phyloP scores from a whole-genome alignment of 805 yeast species.

The Kregervanrija pseudodelftensis region DNA sequence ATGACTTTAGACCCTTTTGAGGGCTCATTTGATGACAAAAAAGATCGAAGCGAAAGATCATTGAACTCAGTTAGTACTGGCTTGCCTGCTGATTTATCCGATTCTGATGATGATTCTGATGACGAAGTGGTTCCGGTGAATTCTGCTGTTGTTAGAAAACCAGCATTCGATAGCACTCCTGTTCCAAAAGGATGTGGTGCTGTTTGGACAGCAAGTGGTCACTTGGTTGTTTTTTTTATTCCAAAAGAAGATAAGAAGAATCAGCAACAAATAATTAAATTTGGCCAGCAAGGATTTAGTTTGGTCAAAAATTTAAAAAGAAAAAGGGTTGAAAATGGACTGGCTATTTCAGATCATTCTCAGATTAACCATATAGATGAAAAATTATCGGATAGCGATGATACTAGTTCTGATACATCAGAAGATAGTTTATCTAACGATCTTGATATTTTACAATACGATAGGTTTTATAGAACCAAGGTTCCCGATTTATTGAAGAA shows the following conservation, averaged over 20 bases:
- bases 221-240: constrained; percentile 74
- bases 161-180: constrained; percentile 70
- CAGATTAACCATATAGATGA: constrained; percentile 2
- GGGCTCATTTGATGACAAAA: not conserved
- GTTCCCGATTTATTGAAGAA: constrained; percentile 45
- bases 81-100: not conserved
- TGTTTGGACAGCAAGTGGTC: constrained; percentile 73
- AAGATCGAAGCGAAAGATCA: not conserved
- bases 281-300: constrained; percentile 51
- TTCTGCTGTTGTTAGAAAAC: constrained; percentile 11
- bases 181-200: constrained; percentile 94
- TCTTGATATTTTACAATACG: constrained; percentile 58
- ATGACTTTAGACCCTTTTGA: constrained; percentile 22
- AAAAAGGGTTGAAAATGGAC: constrained; percentile 18
- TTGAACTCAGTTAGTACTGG: not conserved
- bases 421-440: constrained; percentile 62
- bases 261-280: constrained; percentile 34
- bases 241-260: constrained; percentile 41
- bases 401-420: constrained; percentile 26
- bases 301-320: constrained; percentile 25
- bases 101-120: constrained; percentile 16
- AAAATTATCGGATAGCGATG: constrained; percentile 18
- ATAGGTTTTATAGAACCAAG: constrained; percentile 42
- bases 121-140: constrained; percentile 16
- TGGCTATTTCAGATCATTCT: constrained; percentile 9